These are phyloP conservation scores for Penicillium hordei DNA, from an alignment of 2,329 filamentous ascomycete genomes.

Conservation along the genomic window DNA sequence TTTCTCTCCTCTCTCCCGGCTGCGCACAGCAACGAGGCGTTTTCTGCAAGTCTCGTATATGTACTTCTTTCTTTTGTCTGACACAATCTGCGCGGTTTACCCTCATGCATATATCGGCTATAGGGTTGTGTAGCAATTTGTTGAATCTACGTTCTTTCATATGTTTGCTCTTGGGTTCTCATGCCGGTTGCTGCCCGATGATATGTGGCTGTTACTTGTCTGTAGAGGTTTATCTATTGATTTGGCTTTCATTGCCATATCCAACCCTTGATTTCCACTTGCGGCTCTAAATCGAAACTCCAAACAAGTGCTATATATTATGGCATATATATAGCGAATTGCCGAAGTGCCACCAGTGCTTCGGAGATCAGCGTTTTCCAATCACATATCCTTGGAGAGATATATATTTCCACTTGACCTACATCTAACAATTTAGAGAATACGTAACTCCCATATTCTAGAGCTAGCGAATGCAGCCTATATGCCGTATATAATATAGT, in stretches of 20 bases:
- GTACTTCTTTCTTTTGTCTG: constrained; percentile 1
- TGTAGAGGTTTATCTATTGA: neutral
- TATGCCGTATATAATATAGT: neutral
- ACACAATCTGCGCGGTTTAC: neutral
- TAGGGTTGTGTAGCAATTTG: neutral
- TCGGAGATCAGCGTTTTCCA: neutral
- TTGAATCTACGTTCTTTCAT: neutral
- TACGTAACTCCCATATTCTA: neutral
- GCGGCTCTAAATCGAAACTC: neutral
- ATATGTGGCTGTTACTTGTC: neutral
- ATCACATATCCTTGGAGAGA: neutral
- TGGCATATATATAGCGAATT: neutral
- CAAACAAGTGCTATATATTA: neutral
- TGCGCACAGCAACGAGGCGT: constrained; percentile 1
- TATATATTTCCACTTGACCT: neutral
- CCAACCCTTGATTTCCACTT: neutral
- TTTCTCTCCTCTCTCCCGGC: neutral
- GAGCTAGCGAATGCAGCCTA: neutral
- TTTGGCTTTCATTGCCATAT: neutral
- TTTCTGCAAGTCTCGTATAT: neutral
- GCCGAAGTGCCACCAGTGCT: neutral
- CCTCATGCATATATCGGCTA: neutral
- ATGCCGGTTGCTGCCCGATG: neutral
- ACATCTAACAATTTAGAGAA: neutral
- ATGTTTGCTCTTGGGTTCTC: neutral